Conservation (phyloP, 768 basidiomycete genomes). For the Lanmaoa rubissima region DNA sequence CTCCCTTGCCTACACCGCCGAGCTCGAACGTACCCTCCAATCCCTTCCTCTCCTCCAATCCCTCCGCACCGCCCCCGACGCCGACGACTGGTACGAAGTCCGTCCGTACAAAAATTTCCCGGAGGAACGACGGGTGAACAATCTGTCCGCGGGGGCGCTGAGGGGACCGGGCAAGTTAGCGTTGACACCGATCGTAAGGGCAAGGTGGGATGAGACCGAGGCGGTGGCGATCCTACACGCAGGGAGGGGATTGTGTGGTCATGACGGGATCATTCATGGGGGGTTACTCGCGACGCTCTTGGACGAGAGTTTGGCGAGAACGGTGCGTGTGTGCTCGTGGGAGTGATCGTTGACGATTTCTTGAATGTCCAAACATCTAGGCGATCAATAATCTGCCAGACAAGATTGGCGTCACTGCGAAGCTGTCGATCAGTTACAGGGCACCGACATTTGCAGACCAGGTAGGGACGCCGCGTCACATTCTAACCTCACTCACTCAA, state of each 20-base stretch:
- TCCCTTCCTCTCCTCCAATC: constrained; percentile 55
- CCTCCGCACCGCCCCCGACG: constrained; percentile 48
- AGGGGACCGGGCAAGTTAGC: constrained; percentile 86
- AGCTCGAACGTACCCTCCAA: constrained; percentile 69
- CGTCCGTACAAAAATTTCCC: constrained; percentile 73
- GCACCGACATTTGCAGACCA: constrained; percentile 90
- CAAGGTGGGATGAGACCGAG: constrained; percentile 73
- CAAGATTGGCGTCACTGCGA: constrained; percentile 91
- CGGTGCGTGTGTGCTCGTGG: constrained; percentile 45
- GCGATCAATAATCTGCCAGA: constrained; percentile 84
- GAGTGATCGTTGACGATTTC: constrained; percentile 3
- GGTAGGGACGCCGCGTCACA: constrained; percentile 35
- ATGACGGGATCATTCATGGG: constrained; percentile 94
- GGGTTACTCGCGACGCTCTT: constrained; percentile 87
- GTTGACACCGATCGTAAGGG: constrained; percentile 72
- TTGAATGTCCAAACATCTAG: constrained; percentile 37
- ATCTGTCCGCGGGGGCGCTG: constrained; percentile 81
- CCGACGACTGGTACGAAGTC: constrained; percentile 69
- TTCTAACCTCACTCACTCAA: neutral
- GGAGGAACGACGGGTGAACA: constrained; percentile 75
- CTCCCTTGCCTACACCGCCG: constrained; percentile 53
- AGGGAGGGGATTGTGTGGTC: constrained; percentile 84
- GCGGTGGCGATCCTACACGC: constrained; percentile 73
- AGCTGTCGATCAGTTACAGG: constrained; percentile 74
- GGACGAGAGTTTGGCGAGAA: constrained; percentile 81